phyloP scores from a whole-genome alignment of 345 rosid species.

The Limnanthes douglasii region DNA sequence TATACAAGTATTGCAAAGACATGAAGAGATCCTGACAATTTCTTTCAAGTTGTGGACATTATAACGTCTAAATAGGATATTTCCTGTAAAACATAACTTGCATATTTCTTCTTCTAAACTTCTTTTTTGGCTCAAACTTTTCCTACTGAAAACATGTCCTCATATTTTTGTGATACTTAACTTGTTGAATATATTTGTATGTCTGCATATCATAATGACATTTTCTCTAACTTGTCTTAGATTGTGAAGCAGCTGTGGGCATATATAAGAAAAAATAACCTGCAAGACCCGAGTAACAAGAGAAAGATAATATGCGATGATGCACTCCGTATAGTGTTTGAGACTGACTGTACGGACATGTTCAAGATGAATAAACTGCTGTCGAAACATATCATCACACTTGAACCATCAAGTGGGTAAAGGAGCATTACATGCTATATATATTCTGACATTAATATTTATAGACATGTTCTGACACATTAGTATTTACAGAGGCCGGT shows the following conservation, averaged over 20 bases:
- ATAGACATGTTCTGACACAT: constrained; percentile 1
- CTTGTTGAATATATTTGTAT: too few relatives aligned
- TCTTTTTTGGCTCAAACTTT: too few relatives aligned
- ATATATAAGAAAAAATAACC: constrained; percentile 90
- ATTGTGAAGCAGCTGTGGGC: constrained; percentile 97
- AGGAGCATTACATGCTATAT: neutral
- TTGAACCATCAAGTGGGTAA: constrained; percentile 68
- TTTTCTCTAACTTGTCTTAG: constrained; percentile 26
- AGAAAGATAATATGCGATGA: constrained; percentile 95
- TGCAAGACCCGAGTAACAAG: constrained; percentile 97
- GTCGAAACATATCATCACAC: constrained; percentile 76
- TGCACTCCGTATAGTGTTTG: constrained; percentile 75
- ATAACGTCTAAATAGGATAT: too few relatives aligned
- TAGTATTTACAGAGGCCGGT: constrained; percentile 46
- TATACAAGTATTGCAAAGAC: too few relatives aligned
- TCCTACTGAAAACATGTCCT: too few relatives aligned
- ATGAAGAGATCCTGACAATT: too few relatives aligned
- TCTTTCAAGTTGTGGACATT: too few relatives aligned
- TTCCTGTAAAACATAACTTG: too few relatives aligned
- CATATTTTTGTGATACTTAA: too few relatives aligned
- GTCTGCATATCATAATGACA: neutral
- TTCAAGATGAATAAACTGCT: constrained; percentile 96
- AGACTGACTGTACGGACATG: constrained; percentile 98
- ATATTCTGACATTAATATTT: too few relatives aligned
- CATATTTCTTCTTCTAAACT: too few relatives aligned